Base-by-base conservation (phyloP, 345 rosid species). In the Sonneratia caseolaris region DNA sequence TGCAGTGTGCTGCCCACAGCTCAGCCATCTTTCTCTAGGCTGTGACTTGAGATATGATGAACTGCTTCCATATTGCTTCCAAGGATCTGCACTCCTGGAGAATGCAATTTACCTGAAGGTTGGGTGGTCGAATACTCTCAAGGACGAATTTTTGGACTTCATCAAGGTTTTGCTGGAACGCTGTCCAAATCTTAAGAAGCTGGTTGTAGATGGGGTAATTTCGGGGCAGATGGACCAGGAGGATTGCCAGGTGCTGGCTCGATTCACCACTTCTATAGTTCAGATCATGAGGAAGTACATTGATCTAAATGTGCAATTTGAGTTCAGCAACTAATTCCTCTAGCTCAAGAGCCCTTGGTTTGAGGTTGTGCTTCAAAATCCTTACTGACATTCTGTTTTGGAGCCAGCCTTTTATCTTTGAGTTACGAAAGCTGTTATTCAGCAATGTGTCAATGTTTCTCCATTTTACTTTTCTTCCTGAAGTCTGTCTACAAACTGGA, bases 251-350 rank as follows among this genome's bases (percentile, higher is more conserved):
- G 79, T 84, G 72, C 77, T 89, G 74, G 91, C 89, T 35, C 77
- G 74, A 70, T 93, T 93, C 84, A 91, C 90, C 32, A 82, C 89
- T 62, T 82, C 83, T 35, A 87, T 91, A 59, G 86, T 87, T 78
- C 89, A 79, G 66, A 87, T 93, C 65, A 89, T 88, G 94, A 87
- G 94, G 77, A 86, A 84, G 75, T 93, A 88, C 76, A 76, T 80
- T 72, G 84, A 87, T 68, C 84, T 89, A 1, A 97, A 89, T 75
- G 91, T 93, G 78, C 89, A 80, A 72, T 91, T 89, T 73, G 86
- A 87, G 68, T 91, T 82, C 32, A 84, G 86, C 64, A 86, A 80
- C 84, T 69, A 69, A 16, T 71, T 76, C 37, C 68, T 64, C 73
- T 11, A 67, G 27, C 49, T 13, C 51, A 47, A 47, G 15, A 10